Percentiles rank a stretch among this genome's conserved stretches.
These are phyloP conservation scores for Coemansia sp. DNA, from an alignment of 192 early-diverging fungal genomes.

Conservation along the genomic window DNA sequence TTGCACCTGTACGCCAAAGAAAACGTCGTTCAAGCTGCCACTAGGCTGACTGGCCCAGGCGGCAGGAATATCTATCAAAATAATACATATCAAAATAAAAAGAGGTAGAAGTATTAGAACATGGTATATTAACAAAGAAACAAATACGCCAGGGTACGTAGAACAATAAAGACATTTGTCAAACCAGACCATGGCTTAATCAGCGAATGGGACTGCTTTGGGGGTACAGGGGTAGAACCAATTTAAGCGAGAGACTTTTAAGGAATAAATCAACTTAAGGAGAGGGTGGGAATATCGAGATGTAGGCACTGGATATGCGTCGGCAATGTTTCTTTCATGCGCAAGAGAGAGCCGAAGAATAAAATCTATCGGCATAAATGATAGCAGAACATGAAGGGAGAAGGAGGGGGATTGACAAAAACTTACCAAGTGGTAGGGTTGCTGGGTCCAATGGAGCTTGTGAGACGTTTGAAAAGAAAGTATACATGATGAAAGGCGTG, in stretches of 20 bases:
- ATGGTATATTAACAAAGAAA: not conserved
- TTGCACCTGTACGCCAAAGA: not conserved
- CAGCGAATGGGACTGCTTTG: not conserved
- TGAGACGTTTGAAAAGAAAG: no score
- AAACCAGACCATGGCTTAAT: not conserved
- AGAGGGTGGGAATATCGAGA: not conserved
- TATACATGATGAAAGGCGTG: no score
- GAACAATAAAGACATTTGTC: not conserved
- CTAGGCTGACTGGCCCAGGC: constrained; percentile 32
- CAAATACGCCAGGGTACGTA: not conserved
- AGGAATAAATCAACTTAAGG: not conserved
- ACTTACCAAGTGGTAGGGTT: no score
- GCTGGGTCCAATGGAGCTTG: no score
- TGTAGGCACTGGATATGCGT: not conserved
- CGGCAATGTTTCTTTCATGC: no score
- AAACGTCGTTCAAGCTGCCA: constrained; percentile 21
- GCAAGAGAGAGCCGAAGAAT: no score
- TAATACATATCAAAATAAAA: not conserved
- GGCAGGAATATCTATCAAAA: constrained; percentile 33
- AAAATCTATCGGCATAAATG: no score
- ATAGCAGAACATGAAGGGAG: no score
- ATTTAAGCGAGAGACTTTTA: not conserved
- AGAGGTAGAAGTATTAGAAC: no score
- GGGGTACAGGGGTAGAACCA: not conserved
- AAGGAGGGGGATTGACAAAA: no score